Evolutionary conservation across 2,329 filamentous ascomycete genomes (phyloP).

Genomic region (Decorospora gaudefroyi): DNA sequence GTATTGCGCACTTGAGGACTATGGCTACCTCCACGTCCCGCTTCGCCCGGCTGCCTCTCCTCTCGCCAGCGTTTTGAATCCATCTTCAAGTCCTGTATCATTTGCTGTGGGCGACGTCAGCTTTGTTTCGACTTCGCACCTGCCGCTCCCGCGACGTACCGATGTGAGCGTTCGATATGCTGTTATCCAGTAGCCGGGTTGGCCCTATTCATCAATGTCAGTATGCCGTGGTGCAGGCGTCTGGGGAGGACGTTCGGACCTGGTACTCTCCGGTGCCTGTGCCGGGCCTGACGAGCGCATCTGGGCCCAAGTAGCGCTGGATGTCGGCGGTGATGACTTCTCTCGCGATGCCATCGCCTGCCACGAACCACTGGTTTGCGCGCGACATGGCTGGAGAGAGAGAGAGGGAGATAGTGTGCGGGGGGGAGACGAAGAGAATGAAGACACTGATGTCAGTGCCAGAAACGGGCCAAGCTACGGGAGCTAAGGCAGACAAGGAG

Average conservation of each 20-base stretch:
- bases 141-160: slow-evolving; percentile 47
- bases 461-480: slow-evolving; percentile 41
- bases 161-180: slow-evolving; percentile 57
- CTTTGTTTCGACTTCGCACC: too few species aligned
- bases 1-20: slow-evolving; percentile 47
- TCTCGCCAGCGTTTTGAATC: slow-evolving; percentile 54
- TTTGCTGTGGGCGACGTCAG: slow-evolving; percentile 47
- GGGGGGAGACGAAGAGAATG: slow-evolving; percentile 37
- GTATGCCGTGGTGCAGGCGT: slow-evolving; percentile 20
- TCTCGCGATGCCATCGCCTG: slow-evolving; percentile 56
- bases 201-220: slow-evolving; percentile 40
- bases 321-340: slow-evolving; percentile 59
- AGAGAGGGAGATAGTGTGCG: slow-evolving; percentile 19
- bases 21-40: slow-evolving; percentile 54
- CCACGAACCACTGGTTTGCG: slow-evolving; percentile 56
- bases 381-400: slow-evolving; percentile 37
- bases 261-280: slow-evolving; percentile 52
- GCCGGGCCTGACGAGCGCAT: slow-evolving; percentile 57
- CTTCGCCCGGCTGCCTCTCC: slow-evolving; percentile 40
- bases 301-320: slow-evolving; percentile 56
- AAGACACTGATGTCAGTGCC: slow-evolving; percentile 46
- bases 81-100: slow-evolving; percentile 56
- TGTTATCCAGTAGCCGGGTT: slow-evolving; percentile 57
- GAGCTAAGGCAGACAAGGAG: slow-evolving; percentile 38
- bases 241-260: slow-evolving; percentile 42